Evolutionary conservation across 768 basidiomycete species (phyloP), one percentile per base, ranked within the genome.

Genomic region (Boletus patriciae): DNA sequence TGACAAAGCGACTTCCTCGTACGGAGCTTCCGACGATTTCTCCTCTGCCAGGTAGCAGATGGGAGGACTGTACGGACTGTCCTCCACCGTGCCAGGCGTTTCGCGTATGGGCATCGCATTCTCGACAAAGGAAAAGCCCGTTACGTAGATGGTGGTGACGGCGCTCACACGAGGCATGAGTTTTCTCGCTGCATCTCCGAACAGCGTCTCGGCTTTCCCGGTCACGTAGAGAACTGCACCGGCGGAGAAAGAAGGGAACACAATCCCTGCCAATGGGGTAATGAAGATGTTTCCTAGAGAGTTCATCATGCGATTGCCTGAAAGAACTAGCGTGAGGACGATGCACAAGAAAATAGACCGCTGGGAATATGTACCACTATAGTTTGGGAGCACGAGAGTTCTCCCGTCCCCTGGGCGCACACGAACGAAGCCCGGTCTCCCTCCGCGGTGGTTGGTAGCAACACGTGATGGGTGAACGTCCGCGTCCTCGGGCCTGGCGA

Each of bases 391-490:
- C 2, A 81, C 76, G 4, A 86, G 58, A 0, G 82, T 86, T 36
- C 80, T 76, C 15, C 80, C 77, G 59, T 86, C 81, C 1, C 75
- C 77, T 16, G 79, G 81, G 31, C 73, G 65, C n/a, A 86, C 82
- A 8, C 85, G 82, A 4, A 85, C 72, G 59, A 85, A 86, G 0
- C 85, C 86, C 10, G 77, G 78, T n/a, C 78, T 73, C 3, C 86
- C 86, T 10, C 85, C 84, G 6, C 86, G 81, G 47, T 84, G 82
- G 58, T 87, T 87, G 71, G 82, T 82, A 16, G 84, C 83, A 10
- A 83, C 62, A 60, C 86, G 85, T 2, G 85, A 84, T 2, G 84
- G 85, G 53, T 75, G 80, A 6, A 50, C 62, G 4, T 62, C 44
- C 4, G 69, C 72, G 16, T 84, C 80, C 7, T 73, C 66, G 25